These are phyloP conservation scores for Fusarium agapanthi DNA, from an alignment of 2,329 filamentous ascomycete genomes.

Conservation along the genomic window DNA sequence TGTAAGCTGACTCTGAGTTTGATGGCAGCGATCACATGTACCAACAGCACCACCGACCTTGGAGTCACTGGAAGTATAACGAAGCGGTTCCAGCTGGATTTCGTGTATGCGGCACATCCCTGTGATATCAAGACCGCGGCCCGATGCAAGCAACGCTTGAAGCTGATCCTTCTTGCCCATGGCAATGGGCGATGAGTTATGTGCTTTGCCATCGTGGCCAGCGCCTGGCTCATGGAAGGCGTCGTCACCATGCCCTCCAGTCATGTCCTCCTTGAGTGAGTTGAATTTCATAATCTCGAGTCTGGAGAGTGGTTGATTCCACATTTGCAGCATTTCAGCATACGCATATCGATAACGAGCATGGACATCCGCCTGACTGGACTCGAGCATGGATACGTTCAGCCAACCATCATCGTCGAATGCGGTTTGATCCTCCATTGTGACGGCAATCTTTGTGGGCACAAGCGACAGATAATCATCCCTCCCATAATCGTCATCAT, in stretches of 20 bases:
- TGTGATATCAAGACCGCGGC: slow-evolving; percentile 68
- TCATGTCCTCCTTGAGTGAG: slow-evolving; percentile 61
- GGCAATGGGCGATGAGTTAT: slow-evolving; percentile 60
- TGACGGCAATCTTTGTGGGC: slow-evolving; percentile 61
- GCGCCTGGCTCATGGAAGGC: slow-evolving; percentile 50
- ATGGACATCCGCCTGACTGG: slow-evolving; percentile 58
- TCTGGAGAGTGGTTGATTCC: slow-evolving; percentile 68
- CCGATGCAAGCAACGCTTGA: slow-evolving; percentile 59
- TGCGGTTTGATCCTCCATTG: slow-evolving; percentile 68
- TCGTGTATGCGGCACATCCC: slow-evolving; percentile 71
- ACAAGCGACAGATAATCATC: slow-evolving; percentile 59
- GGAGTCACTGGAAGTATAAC: slow-evolving; percentile 54
- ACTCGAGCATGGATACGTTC: slow-evolving; percentile 65
- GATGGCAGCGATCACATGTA: slow-evolving; percentile 61
- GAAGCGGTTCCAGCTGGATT: slow-evolving; percentile 66
- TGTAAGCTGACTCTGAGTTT: slow-evolving; percentile 63
- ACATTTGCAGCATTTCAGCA: slow-evolving; percentile 74
- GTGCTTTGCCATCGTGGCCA: slow-evolving; percentile 49
- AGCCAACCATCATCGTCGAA: slow-evolving; percentile 77
- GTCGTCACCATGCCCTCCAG: slow-evolving; percentile 40
- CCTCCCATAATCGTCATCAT: slow-evolving; percentile 61
- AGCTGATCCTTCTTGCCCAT: slow-evolving; percentile 65
- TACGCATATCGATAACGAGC: slow-evolving; percentile 71
- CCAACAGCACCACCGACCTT: slow-evolving; percentile 59
- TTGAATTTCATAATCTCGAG: slow-evolving; percentile 77